Evolutionary conservation across 2,329 filamentous ascomycete species (phyloP), one percentile per base, ranked within the genome.

Genomic region (Monilinia aucupariae): DNA sequence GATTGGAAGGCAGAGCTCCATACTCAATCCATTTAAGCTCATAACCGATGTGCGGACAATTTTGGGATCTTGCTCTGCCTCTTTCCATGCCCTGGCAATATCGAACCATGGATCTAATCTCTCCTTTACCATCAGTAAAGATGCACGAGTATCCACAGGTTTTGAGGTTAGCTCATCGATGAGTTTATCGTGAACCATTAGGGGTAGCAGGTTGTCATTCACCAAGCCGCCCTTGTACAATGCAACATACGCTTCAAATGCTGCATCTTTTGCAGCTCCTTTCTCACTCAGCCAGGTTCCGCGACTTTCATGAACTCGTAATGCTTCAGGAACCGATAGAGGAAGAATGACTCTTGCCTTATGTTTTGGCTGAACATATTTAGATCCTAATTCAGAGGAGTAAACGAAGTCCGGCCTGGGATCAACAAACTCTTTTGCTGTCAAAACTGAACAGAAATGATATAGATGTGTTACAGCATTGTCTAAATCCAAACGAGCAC

Each of bases 181-280:
- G 51, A 74, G 71, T 32, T 71, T 67, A 13, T 74, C 66, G 43
- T 69, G 63, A 47, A 78, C 71, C 58, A 71, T 52, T 10, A 70
- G 62, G 77, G 93, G 93, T 48, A 96, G 78, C 0, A 97, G 76
- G 69, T 96, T 81, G 17, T 96, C 84, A 65, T 90, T 92, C 1
- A 97, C 75, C 6, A 97, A 77, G 0, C 88, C 88, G 32, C 83
- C 87, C 9, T 82, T 69, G 71, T 93, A 86, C 0, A 97, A 78
- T 6, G 79, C 79, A 27, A 83, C 76, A 71, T 92, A 96, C 0
- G 92, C 90, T 70, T 90, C 84, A 65, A 96, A 94, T 0, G 78
- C 73, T 0, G 88, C 91, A 74, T 97, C 93, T 71, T 89, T 82
- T 82, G 64, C 80, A 80, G 15, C 85, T 85, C 59, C 79, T 70